Percentiles rank a stretch among this genome's conserved stretches.
Evolutionary conservation across 106 monocot genomes (phyloP).

Genomic region (Allium fistulosum): DNA sequence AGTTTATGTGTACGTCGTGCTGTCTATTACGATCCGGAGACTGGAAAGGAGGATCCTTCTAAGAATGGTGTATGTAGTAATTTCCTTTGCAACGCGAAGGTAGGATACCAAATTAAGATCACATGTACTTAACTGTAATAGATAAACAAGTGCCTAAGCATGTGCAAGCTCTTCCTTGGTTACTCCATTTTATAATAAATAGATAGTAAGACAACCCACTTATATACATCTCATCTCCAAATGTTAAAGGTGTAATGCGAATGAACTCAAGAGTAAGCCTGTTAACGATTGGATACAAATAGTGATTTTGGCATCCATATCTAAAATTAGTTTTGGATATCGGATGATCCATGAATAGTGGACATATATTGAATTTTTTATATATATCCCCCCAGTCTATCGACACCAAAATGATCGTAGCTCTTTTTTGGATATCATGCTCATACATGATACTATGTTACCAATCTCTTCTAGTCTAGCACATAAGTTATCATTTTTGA

Average conservation of each 20-base stretch:
- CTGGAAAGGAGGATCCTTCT: conserved; percentile 83
- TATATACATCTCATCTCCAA: neutral
- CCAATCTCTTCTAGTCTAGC: too few species aligned
- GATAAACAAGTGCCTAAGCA: neutral
- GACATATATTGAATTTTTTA: too few species aligned
- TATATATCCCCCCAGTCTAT: too few species aligned
- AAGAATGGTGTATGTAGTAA: conserved; percentile 98
- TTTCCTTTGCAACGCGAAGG: conserved; percentile 84
- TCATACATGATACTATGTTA: too few species aligned
- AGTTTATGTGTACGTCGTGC: conserved; percentile 96
- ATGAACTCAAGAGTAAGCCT: neutral
- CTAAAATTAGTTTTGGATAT: too few species aligned
- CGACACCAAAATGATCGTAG: too few species aligned
- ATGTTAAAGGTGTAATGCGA: neutral
- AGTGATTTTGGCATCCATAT: neutral
- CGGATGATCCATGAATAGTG: too few species aligned
- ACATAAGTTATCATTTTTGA: too few species aligned
- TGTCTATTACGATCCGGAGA: conserved; percentile 89
- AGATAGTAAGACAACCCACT: neutral
- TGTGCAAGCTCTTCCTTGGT: neutral
- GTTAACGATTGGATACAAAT: neutral
- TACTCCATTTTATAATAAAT: neutral
- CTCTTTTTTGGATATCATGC: too few species aligned
- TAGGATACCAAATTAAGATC: conserved; percentile 79
- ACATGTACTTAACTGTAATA: conserved; percentile 40